These are phyloP conservation scores for Agastache rugosa DNA, from an alignment of 257 asterid genomes.

Conservation along the genomic window DNA sequence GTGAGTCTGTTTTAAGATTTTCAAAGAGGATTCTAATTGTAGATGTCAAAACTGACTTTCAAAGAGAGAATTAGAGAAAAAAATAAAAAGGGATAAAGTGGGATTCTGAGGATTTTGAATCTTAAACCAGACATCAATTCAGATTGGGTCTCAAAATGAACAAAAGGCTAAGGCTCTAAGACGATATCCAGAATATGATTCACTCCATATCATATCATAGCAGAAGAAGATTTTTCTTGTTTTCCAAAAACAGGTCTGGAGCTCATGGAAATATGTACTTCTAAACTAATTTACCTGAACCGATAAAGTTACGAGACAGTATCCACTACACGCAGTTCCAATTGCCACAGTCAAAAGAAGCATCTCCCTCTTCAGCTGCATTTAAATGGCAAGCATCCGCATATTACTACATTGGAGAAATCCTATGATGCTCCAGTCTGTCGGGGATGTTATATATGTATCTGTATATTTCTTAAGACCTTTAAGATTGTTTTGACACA, in stretches of 20 bases:
- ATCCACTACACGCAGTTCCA: conserved; percentile 92
- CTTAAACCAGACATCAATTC: neutral
- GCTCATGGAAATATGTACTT: neutral
- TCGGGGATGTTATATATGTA: neutral
- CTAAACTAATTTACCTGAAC: conserved; percentile 59
- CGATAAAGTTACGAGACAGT: conserved; percentile 81
- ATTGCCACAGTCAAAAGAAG: conserved; percentile 76
- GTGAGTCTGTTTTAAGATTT: neutral
- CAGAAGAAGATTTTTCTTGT: neutral
- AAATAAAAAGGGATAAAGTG: neutral
- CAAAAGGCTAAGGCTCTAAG: neutral
- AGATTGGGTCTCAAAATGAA: neutral
- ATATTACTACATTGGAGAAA: conserved; percentile 30
- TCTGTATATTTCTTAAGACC: neutral
- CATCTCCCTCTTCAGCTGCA: conserved; percentile 94
- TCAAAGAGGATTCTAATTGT: neutral
- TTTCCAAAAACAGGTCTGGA: conserved; percentile 5
- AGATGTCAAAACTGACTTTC: conserved; percentile 5
- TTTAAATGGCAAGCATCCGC: conserved; percentile 42
- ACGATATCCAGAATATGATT: neutral
- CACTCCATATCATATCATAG: neutral
- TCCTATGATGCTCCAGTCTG: conserved; percentile 5
- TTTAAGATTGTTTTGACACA: conserved; percentile 20
- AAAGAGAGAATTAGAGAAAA: neutral
- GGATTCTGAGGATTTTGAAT: neutral